These are phyloP conservation scores for Edaphochlamys debaryana DNA, from an alignment of 139 green algal genomes.

Conservation along the genomic window DNA sequence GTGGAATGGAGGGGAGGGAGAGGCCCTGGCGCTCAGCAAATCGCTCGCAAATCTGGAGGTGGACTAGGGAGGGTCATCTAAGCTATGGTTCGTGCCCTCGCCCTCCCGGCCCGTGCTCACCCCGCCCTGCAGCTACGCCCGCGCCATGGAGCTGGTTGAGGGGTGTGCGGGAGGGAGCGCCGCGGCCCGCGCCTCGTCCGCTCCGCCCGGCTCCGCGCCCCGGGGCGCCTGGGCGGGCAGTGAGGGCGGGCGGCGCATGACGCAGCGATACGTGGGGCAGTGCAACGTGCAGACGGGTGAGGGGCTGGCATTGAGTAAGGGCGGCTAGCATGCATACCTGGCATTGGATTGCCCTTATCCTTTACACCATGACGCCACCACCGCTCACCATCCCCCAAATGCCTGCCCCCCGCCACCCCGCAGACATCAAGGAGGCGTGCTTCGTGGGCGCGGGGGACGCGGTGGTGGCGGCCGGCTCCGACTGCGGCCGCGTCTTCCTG, in stretches of 20 bases:
- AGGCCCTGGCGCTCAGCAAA: no score
- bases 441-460: constrained; percentile 73
- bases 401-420: neutral
- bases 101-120: no score
- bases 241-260: constrained; percentile 50
- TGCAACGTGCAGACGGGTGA: constrained; percentile 80
- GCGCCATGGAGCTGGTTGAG: neutral
- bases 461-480: constrained; percentile 79
- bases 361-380: no score
- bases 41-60: no score
- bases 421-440: constrained; percentile 88
- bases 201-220: no score
- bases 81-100: no score
- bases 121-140: neutral
- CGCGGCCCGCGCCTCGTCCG: neutral
- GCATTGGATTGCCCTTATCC: neutral
- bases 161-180: neutral
- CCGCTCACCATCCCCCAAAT: no score
- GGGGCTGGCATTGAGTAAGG: neutral
- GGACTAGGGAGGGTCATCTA: no score
- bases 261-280: constrained; percentile 75
- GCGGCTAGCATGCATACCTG: neutral
- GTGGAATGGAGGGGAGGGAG: no score
- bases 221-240: constrained; percentile 39
- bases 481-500: constrained; percentile 85